A percentile compares a stretch with the other conserved stretches of the same genome.
These are phyloP conservation scores for Paspalum vaginatum DNA, from an alignment of 176 grass and related monocot genomes.

Conservation along the genomic window DNA sequence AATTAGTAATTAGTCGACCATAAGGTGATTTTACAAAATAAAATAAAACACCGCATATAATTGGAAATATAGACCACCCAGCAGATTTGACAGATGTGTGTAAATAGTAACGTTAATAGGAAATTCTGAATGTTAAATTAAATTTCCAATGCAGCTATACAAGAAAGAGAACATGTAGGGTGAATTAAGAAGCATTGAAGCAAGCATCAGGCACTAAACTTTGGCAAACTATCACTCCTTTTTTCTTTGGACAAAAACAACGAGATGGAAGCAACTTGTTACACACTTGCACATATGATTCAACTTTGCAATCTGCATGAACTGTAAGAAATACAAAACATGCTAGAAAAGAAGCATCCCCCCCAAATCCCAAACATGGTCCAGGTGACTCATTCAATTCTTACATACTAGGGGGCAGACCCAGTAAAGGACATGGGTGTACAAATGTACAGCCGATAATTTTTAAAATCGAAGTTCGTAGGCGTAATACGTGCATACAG, in stretches of 20 bases:
- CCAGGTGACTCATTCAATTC: background rate
- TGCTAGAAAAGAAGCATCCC: background rate
- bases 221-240: background rate
- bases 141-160: background rate
- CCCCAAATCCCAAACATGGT: background rate
- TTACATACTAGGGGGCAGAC: background rate
- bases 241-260: background rate
- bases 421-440: background rate
- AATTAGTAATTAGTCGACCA: slow-evolving; percentile 2
- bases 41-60: background rate
- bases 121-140: background rate
- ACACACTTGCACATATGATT: background rate
- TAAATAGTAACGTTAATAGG: background rate
- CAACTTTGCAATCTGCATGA: background rate
- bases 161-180: no score
- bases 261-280: background rate
- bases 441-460: background rate
- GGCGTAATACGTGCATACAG: no score
- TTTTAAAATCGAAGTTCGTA: background rate
- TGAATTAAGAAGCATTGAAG: background rate
- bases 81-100: background rate
- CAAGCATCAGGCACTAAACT: background rate
- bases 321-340: background rate
- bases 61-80: background rate
- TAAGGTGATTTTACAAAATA: background rate